Evolutionary conservation across 495 filamentous ascomycete species (phyloP).

Genomic region (Annulohypoxylon nitens): DNA sequence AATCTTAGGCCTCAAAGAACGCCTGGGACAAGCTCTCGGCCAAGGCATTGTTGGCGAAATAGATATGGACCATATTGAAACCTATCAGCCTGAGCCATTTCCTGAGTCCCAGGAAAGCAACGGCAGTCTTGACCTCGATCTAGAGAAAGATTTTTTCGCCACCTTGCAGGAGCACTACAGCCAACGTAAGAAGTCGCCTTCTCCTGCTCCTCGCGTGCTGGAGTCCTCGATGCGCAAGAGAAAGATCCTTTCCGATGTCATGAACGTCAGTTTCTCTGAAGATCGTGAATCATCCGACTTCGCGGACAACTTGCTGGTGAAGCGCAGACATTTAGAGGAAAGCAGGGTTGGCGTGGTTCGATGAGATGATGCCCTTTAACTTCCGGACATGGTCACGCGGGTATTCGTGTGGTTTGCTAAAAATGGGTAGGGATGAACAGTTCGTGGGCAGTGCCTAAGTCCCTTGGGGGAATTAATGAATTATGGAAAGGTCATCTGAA

Average conservation of each 20-base stretch:
- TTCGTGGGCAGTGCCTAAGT: not conserved
- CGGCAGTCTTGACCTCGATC: not conserved
- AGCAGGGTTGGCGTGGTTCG: slow-evolving; percentile 45
- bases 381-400: slow-evolving; percentile 17
- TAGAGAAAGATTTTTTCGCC: not conserved
- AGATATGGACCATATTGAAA: slow-evolving; percentile 53
- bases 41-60: slow-evolving; percentile 55
- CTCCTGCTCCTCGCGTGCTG: not conserved
- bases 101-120: not conserved
- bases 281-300: slow-evolving; percentile 32
- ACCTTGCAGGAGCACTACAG: not conserved
- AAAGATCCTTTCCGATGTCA: slow-evolving; percentile 39
- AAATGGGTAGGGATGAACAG: slow-evolving; percentile 28
- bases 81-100: slow-evolving; percentile 44
- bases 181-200: not conserved
- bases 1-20: slow-evolving; percentile 62
- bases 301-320: slow-evolving; percentile 29
- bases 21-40: slow-evolving; percentile 61
- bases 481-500: not conserved
- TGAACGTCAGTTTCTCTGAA: slow-evolving; percentile 48
- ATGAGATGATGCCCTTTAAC: slow-evolving; percentile 20
- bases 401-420: slow-evolving; percentile 38
- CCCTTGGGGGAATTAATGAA: not conserved
- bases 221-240: slow-evolving; percentile 34
- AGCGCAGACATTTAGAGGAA: slow-evolving; percentile 43